Evolutionary conservation across 2,329 filamentous ascomycete genomes (phyloP).

Genomic region (Lojkania enalia): DNA sequence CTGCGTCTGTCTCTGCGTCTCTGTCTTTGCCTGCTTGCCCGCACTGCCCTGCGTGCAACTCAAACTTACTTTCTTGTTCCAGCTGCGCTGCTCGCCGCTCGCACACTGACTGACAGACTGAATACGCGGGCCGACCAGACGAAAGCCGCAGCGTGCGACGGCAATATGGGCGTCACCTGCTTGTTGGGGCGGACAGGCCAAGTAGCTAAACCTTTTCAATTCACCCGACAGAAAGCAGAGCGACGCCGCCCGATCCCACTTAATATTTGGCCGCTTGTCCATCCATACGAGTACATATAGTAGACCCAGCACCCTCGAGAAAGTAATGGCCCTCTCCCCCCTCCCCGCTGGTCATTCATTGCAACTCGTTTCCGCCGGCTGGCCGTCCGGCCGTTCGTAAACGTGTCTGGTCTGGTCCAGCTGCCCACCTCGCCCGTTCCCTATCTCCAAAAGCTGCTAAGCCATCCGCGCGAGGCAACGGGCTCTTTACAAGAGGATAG

Average conservation of each 20-base stretch:
- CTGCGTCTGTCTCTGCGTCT: too few species aligned
- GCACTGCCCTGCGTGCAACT: not conserved
- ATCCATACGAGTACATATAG: constrained; percentile 4
- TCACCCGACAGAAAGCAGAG: constrained; percentile 21
- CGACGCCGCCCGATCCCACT: constrained; percentile 27
- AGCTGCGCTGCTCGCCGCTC: not conserved
- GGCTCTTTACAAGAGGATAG: not conserved
- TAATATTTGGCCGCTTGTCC: constrained; percentile 27
- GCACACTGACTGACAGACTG: too few species aligned
- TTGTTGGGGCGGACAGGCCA: constrained; percentile 16
- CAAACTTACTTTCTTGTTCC: not conserved
- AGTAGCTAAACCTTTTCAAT: constrained; percentile 26
- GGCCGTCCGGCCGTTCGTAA: constrained; percentile 2
- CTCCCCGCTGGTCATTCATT: constrained; percentile 1
- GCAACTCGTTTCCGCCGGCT: constrained; percentile 10
- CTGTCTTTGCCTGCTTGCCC: too few species aligned
- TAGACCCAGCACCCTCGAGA: too few species aligned
- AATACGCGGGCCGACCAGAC: too few species aligned
- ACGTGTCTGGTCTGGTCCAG: constrained; percentile 1
- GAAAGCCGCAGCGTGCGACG: constrained; percentile 8
- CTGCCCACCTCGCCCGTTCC: not conserved
- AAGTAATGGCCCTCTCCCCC: constrained; percentile 13
- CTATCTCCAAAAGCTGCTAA: constrained; percentile 7
- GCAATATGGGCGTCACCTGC: constrained; percentile 21
- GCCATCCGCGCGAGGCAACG: constrained; percentile 6